Evolutionary conservation across 164 flowering plant genomes (phyloP).

Genomic region (Tinospora cordifolia): DNA sequence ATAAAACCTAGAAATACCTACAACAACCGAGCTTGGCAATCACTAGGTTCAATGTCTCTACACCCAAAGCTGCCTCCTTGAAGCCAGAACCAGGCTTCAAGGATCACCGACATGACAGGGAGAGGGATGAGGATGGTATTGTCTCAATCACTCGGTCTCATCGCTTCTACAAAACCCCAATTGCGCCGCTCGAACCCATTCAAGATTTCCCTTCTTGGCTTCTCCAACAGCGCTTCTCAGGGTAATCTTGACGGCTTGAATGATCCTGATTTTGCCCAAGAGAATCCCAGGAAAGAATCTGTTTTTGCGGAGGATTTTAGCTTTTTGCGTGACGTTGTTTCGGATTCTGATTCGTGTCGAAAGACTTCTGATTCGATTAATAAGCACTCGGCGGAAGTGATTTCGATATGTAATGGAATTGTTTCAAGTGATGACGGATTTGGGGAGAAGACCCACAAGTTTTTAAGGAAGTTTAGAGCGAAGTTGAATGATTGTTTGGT

Average conservation of each 20-base stretch:
- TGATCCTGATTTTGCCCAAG: constrained; percentile 25
- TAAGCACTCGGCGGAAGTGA: constrained; percentile 42
- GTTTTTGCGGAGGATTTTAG: constrained; percentile 37
- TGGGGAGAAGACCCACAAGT: constrained; percentile 43
- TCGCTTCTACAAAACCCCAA: constrained; percentile 7
- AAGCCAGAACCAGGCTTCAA: neutral
- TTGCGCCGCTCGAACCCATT: neutral
- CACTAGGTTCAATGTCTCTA: neutral
- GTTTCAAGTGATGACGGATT: constrained; percentile 27
- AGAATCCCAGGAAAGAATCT: constrained; percentile 11
- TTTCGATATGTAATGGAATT: constrained; percentile 34
- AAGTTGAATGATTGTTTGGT: constrained; percentile 50
- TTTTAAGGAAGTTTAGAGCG: constrained; percentile 61
- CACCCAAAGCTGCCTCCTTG: neutral
- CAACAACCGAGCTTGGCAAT: too few relatives aligned
- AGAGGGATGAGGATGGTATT: constrained; percentile 18
- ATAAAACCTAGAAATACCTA: too few relatives aligned
- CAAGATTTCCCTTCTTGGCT: constrained; percentile 1
- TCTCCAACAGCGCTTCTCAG: constrained; percentile 14
- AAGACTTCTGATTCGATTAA: constrained; percentile 10
- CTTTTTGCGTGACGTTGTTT: constrained; percentile 27
- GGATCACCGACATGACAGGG: constrained; percentile 17
- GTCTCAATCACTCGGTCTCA: constrained; percentile 11
- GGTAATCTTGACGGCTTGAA: constrained; percentile 37
- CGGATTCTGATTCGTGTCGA: neutral